A percentile compares a stretch with the other conserved stretches of the same genome.
These are phyloP conservation scores for Beauveria sp. DNA, from an alignment of 2,329 filamentous ascomycete species.

Conservation along the genomic window DNA sequence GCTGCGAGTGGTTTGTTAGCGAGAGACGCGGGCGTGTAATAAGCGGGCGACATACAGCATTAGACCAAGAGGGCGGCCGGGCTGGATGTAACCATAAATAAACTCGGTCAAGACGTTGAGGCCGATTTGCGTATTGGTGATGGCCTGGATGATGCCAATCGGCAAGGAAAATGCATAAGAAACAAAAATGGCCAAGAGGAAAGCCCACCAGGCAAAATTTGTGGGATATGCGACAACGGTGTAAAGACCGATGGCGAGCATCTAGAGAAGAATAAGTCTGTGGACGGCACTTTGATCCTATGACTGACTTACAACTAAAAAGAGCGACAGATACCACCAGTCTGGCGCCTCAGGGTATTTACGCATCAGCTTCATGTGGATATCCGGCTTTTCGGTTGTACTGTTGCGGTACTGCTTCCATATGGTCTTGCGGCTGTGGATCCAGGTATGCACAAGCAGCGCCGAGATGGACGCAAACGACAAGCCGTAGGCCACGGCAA, in stretches of 20 bases:
- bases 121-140: slow-evolving; percentile 63
- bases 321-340: slow-evolving; percentile 57
- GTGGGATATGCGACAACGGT: slow-evolving; percentile 56
- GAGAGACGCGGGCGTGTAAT: not conserved
- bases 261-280: slow-evolving; percentile 27
- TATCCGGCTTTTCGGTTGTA: slow-evolving; percentile 51
- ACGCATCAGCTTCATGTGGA: slow-evolving; percentile 57
- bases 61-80: slow-evolving; percentile 61
- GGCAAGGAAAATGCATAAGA: slow-evolving; percentile 58
- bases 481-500: slow-evolving; percentile 61
- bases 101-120: slow-evolving; percentile 71
- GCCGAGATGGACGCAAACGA: slow-evolving; percentile 66
- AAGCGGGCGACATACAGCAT: slow-evolving; percentile 49
- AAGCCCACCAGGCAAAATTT: slow-evolving; percentile 65
- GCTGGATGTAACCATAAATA: slow-evolving; percentile 67
- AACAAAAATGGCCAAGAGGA: slow-evolving; percentile 58
- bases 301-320: slow-evolving; percentile 39
- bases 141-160: slow-evolving; percentile 61
- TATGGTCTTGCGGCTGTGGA: slow-evolving; percentile 61
- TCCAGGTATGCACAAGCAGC: slow-evolving; percentile 58
- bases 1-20: slow-evolving; percentile 22
- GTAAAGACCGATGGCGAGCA: slow-evolving; percentile 45
- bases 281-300: not conserved
- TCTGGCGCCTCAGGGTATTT: slow-evolving; percentile 56
- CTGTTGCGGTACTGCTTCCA: slow-evolving; percentile 55